A percentile compares a stretch with the other conserved stretches of the same genome.
phyloP scores from a whole-genome alignment of 768 basidiomycete species.

The Zangia roseola region DNA sequence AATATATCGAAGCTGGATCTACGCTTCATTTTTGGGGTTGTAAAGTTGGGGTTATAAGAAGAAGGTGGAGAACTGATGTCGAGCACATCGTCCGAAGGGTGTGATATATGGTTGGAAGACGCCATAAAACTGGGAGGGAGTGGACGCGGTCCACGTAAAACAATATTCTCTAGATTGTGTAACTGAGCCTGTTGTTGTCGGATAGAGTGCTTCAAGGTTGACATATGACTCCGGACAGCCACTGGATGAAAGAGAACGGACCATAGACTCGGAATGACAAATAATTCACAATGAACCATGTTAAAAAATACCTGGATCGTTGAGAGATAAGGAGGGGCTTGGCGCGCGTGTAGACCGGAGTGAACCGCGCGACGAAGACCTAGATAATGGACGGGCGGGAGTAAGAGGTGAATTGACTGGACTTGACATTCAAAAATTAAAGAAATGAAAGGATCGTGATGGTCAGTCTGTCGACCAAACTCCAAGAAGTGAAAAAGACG shows the following conservation, averaged over 20 bases:
- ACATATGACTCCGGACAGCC: slow-evolving; percentile 75
- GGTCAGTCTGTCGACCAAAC: slow-evolving; percentile 19
- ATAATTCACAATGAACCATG: slow-evolving; percentile 19
- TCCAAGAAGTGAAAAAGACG: slow-evolving; percentile 4
- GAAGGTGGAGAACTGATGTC: slow-evolving; percentile 32
- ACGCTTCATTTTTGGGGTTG: slow-evolving; percentile 52
- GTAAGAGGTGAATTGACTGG: slow-evolving; percentile 32
- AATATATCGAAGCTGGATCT: slow-evolving; percentile 74
- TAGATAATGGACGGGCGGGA: slow-evolving; percentile 38
- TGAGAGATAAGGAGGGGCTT: slow-evolving; percentile 54
- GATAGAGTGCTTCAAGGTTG: slow-evolving; percentile 78
- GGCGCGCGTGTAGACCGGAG: slow-evolving; percentile 48
- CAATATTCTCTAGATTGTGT: slow-evolving; percentile 62
- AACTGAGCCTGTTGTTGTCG: slow-evolving; percentile 83
- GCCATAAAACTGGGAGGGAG: slow-evolving; percentile 41
- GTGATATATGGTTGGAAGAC: slow-evolving; percentile 38
- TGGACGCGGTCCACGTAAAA: slow-evolving; percentile 67
- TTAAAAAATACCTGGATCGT: slow-evolving; percentile 61
- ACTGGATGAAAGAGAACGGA: slow-evolving; percentile 46
- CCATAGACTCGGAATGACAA: slow-evolving; percentile 22
- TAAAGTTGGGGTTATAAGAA: slow-evolving; percentile 31
- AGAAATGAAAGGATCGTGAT: slow-evolving; percentile 26
- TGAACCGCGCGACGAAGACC: slow-evolving; percentile 51
- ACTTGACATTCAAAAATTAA: slow-evolving; percentile 34
- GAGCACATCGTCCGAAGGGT: slow-evolving; percentile 33